Evolutionary conservation across 2,329 filamentous ascomycete genomes (phyloP).

Genomic region (Epichloe baconii): DNA sequence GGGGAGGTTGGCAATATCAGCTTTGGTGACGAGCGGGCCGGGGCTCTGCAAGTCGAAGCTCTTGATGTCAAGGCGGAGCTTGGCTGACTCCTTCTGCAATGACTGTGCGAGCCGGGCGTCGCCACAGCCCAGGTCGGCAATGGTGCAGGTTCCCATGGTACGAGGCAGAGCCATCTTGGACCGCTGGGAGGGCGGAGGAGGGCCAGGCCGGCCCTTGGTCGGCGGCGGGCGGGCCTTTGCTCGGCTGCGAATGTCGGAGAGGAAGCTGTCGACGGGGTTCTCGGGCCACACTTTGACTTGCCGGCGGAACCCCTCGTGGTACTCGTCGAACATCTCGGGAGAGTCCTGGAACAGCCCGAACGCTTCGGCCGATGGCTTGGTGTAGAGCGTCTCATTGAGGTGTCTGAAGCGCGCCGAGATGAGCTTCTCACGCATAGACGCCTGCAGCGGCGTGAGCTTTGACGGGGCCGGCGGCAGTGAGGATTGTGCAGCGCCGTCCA

Average conservation of each 20-base stretch:
- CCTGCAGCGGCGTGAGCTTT: conserved; percentile 83
- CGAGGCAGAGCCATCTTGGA: conserved; percentile 48
- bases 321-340: conserved; percentile 90
- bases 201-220: conserved; percentile 17
- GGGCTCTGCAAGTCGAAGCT: conserved; percentile 82
- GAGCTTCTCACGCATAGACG: conserved; percentile 88
- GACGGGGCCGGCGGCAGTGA: conserved; percentile 29
- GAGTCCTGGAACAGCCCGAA: conserved; percentile 69
- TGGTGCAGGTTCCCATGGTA: conserved; percentile 57
- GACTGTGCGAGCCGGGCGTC: conserved; percentile 69
- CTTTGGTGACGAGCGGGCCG: conserved; percentile 64
- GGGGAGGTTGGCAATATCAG: conserved; percentile 80
- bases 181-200: conserved; percentile 12
- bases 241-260: conserved; percentile 56
- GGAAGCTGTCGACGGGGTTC: conserved; percentile 86
- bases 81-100: conserved; percentile 49
- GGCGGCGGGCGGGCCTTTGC: conserved; percentile 34
- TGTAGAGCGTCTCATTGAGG: conserved; percentile 94
- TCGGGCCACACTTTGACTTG: conserved; percentile 95
- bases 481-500: conserved; percentile 12
- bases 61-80: conserved; percentile 59
- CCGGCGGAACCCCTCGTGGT: conserved; percentile 89
- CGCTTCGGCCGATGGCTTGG: conserved; percentile 73
- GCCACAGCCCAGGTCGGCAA: conserved; percentile 88
- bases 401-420: conserved; percentile 92